Base-by-base conservation (phyloP, 2,329 filamentous ascomycete species). In the Cladosporium oxysporum region DNA sequence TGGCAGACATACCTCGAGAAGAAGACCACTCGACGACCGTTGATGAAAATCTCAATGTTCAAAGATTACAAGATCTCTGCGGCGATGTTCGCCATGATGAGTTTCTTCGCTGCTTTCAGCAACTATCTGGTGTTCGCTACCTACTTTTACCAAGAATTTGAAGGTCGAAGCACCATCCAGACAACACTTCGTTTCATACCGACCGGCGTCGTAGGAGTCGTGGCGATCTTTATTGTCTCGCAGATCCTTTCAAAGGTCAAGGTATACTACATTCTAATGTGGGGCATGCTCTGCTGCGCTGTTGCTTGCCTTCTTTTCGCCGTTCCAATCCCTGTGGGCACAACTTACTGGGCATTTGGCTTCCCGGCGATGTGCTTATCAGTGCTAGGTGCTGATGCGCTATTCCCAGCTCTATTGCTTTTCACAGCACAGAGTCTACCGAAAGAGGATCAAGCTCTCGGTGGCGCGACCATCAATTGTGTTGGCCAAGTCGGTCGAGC, bases 131-230 rank as follows among this genome's bases (percentile, higher is more conserved):
- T 91, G 67, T 90, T 85, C 71, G 84, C 87, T 1, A 91, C 89
- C 5, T 91, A 89, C 76, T 90, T 67, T 76, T 91, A 86, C 76
- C 89, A 91, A 75, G 84, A 88, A 69, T 91, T 85, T 73, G 87
- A 89, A 70, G 85, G 83, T 0, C 81, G 87, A 1, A 83, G 81
- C 0, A 80, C 88, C 0, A 79, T 91, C n/a, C 84, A 90, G 69
- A 91, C 89, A 0, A 90, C 88, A 14, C 74, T 91, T 10, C 86
- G 88, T 3, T 91, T 91, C 74, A 81, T 91, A 10, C 89, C 89
- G 0, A 89, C 86, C 0, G 89, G 89, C 11, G 80, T 88, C 0
- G 81, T 80, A 8, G 89, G 89, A 7, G 75, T 86, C 5, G 69
- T 87, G n/a, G 84, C 86, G 1, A 85, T 86, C 11, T 78, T 85